Percentiles rank a stretch among this genome's conserved stretches.
phyloP scores from a whole-genome alignment of 257 asterid species.

The Solanum chilense region DNA sequence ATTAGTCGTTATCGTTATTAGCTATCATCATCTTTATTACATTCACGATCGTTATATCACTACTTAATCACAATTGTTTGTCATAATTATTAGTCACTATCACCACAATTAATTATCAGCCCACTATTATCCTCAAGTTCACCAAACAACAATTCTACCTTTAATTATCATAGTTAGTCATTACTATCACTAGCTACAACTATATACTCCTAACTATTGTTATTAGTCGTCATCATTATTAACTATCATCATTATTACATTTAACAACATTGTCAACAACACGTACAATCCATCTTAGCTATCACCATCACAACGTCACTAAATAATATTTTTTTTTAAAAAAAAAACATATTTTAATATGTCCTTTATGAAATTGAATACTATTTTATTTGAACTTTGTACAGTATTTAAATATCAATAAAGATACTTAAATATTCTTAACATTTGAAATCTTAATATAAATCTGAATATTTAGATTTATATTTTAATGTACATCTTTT shows the following conservation, averaged over 20 bases:
- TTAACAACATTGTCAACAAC: not conserved
- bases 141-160: too few species aligned
- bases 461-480: not conserved
- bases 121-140: too few species aligned
- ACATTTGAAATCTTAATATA: not conserved
- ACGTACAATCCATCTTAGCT: not conserved
- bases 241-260: not conserved
- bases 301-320: not conserved
- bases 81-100: too few species aligned
- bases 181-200: too few species aligned
- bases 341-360: too few species aligned
- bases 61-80: not conserved
- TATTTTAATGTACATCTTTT: too few species aligned
- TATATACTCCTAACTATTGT: not conserved
- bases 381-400: not conserved
- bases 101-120: too few species aligned
- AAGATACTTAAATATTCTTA: not conserved
- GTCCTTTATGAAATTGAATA: not conserved
- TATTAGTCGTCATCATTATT: not conserved
- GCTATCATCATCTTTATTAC: not conserved
- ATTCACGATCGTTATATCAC: too few species aligned
- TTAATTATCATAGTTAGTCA: too few species aligned
- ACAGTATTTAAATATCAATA: not conserved
- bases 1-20: not conserved
- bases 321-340: too few species aligned